Percentiles rank a stretch among this genome's conserved stretches.
phyloP scores from a whole-genome alignment of 129 eudicot species.

The Oenanthe sinensis region DNA sequence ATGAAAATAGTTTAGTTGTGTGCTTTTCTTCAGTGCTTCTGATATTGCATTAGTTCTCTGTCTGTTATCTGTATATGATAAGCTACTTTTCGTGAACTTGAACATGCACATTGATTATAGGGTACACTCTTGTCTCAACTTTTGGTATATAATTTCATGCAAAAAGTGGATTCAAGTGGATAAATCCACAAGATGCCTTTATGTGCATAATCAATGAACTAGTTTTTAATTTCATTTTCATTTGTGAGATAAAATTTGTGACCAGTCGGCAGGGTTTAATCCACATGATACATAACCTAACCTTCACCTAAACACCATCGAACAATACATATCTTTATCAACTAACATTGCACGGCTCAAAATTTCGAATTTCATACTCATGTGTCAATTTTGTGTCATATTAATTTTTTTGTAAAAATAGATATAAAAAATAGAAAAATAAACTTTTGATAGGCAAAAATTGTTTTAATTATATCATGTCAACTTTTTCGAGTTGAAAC shows the following conservation, averaged over 20 bases:
- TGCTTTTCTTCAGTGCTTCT: neutral
- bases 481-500: too few relatives aligned
- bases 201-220: neutral
- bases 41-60: neutral
- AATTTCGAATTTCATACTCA: neutral
- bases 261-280: neutral
- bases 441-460: too few relatives aligned
- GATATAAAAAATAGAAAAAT: too few relatives aligned
- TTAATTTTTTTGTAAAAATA: too few relatives aligned
- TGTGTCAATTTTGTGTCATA: neutral
- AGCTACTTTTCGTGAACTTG: neutral
- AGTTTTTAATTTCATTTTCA: neutral
- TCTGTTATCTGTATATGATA: neutral
- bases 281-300: neutral
- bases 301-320: neutral
- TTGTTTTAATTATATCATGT: too few relatives aligned
- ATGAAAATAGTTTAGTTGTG: neutral
- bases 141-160: neutral
- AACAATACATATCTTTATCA: neutral
- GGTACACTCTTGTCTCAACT: neutral
- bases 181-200: conserved; percentile 1
- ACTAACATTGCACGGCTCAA: neutral
- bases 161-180: neutral
- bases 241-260: neutral
- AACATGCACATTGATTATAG: neutral